Percentiles rank a stretch among this genome's conserved stretches.
These are phyloP conservation scores for Aphanoascus verrucosus DNA, from an alignment of 2,329 filamentous ascomycete species.

Conservation along the genomic window DNA sequence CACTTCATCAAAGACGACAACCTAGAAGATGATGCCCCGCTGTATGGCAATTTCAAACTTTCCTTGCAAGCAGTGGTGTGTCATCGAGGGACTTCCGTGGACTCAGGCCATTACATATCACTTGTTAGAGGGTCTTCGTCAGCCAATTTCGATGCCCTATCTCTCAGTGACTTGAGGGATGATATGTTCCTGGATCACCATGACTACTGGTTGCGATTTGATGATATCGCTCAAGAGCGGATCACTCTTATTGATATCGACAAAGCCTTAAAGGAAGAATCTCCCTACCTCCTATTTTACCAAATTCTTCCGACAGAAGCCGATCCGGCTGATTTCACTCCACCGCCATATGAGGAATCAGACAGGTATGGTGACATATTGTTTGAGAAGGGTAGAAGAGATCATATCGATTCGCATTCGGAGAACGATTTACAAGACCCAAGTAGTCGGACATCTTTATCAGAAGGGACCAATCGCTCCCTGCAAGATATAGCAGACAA, in stretches of 20 bases:
- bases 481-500: neutral
- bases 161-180: conserved; percentile 17
- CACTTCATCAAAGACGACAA: conserved; percentile 80
- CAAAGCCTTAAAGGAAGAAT: conserved; percentile 68
- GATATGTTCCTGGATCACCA: conserved; percentile 47
- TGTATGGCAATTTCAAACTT: conserved; percentile 86
- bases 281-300: conserved; percentile 90
- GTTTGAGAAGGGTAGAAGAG: conserved; percentile 6
- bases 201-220: conserved; percentile 80
- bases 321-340: conserved; percentile 34
- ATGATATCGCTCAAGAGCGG: conserved; percentile 66
- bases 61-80: conserved; percentile 86
- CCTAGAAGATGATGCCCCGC: conserved; percentile 52
- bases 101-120: conserved; percentile 85
- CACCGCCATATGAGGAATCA: conserved; percentile 8
- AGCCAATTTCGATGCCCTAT: neutral
- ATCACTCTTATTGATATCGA: conserved; percentile 70
- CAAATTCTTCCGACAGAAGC: conserved; percentile 83
- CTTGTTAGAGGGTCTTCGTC: conserved; percentile 60
- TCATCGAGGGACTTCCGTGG: conserved; percentile 72
- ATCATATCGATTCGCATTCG: neutral
- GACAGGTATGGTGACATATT: conserved; percentile 4
- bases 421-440: conserved; percentile 1
- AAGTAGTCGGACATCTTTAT: neutral
- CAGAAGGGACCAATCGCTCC: neutral